Base-by-base conservation (phyloP, 805 yeast species). In the Candida orba region DNA sequence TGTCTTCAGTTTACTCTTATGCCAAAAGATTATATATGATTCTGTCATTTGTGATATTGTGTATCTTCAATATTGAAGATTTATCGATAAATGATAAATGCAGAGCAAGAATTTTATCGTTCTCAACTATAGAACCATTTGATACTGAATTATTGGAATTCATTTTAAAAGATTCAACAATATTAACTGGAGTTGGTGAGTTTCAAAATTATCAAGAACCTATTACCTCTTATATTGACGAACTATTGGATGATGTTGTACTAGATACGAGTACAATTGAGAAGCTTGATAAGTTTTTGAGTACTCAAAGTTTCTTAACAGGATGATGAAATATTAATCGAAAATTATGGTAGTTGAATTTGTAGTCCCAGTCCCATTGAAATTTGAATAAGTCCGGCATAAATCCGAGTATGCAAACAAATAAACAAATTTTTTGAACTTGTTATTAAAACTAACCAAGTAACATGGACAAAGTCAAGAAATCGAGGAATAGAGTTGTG, bases 21-120 rank as follows among this genome's bases (percentile, higher is more conserved):
- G 43, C 45, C 5, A 45, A 45, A 29, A 36, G 48, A 33, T 25
- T 45, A 3, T 39, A 45, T 15, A 31, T 45, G 37, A 36, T 42
- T 13, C 29, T 41, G 12, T 45, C 48, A 2, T 45, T 37, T 22
- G 9, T 42, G 8, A 34, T 45, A 5, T n/a, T 45, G 15, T 17
- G 35, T 6, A 17, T 39, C 25, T 39, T 42, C 15, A 43, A 34
- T 4, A 6, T 25, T 9, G 38, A 37, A 4, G 7, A 36, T 25
- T 18, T 27, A 13, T 27, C 29, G 3, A 12, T 40, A 4, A 14
- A 10, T 5, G 22, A 40, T 2, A 14, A 31, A 6, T 18, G 30
- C 22, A n/a, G n/a, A 8, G 17, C 24, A 10, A 17, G 9, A 20
- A 27, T 30, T 6, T 17, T 20, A 15, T 6, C 14, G n/a, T 10